phyloP scores from a whole-genome alignment of 768 basidiomycete species.

The Clitopilus hobsonii region DNA sequence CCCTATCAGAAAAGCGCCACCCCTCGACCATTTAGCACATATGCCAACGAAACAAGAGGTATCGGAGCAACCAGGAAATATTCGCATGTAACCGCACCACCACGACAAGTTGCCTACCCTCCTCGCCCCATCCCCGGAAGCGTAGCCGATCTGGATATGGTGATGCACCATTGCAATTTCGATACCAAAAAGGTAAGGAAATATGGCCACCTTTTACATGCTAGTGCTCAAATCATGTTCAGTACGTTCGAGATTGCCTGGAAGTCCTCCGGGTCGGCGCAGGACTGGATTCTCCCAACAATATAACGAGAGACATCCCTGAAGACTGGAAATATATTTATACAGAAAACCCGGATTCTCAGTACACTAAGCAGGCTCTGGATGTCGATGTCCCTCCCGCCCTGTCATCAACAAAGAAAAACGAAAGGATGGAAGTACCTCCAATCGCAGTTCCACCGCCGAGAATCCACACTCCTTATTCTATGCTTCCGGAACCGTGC shows the following conservation, averaged over 20 bases:
- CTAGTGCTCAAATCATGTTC: too few species aligned
- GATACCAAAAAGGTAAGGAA: conserved; percentile 61
- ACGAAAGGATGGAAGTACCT: conserved; percentile 57
- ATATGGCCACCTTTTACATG: not conserved
- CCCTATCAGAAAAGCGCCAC: conserved; percentile 47
- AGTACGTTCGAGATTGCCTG: conserved; percentile 98
- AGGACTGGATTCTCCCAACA: conserved; percentile 78
- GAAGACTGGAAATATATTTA: conserved; percentile 90
- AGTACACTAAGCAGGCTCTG: conserved; percentile 14
- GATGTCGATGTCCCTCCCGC: conserved; percentile 30
- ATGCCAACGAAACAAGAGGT: conserved; percentile 49
- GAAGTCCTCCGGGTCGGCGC: conserved; percentile 91
- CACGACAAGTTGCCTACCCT: conserved; percentile 73
- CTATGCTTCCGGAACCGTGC: conserved; percentile 59
- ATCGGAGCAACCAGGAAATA: conserved; percentile 77
- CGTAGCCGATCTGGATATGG: conserved; percentile 81
- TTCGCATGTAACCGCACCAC: conserved; percentile 58
- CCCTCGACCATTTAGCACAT: conserved; percentile 43
- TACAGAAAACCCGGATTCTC: conserved; percentile 47
- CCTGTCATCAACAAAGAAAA: conserved; percentile 55
- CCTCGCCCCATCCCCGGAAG: conserved; percentile 83
- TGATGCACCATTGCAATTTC: conserved; percentile 94
- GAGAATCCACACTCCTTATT: conserved; percentile 49
- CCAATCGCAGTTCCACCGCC: conserved; percentile 45
- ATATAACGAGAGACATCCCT: conserved; percentile 68